Conservation (phyloP, 768 basidiomycete species). For the Grammothele lineata region DNA sequence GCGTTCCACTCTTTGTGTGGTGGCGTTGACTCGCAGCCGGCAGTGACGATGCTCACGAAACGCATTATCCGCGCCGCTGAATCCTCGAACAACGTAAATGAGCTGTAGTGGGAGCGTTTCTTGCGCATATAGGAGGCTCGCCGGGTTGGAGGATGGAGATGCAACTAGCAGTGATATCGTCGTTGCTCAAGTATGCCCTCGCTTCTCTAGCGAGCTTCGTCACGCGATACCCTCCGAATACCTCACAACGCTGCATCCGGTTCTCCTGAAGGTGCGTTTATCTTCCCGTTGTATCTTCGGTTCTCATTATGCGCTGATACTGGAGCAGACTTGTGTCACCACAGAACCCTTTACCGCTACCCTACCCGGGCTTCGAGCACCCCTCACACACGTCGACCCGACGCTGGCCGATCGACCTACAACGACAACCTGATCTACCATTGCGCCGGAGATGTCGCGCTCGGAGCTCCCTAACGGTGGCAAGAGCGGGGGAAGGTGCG, state of each 20-base stretch:
- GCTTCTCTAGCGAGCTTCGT: constrained; percentile 57
- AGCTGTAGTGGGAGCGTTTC: no score
- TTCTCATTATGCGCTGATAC: not conserved
- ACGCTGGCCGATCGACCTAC: constrained; percentile 55
- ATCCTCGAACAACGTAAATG: constrained; percentile 47
- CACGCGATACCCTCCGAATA: constrained; percentile 58
- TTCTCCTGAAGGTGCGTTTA: constrained; percentile 55
- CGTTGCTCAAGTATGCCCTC: constrained; percentile 39
- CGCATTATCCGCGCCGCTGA: constrained; percentile 53
- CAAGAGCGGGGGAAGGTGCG: constrained; percentile 66
- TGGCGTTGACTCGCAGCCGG: constrained; percentile 8
- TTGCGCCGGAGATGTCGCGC: constrained; percentile 72
- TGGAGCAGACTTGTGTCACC: constrained; percentile 52
- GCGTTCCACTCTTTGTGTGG: not conserved
- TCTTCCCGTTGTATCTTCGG: not conserved
- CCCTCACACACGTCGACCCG: constrained; percentile 64
- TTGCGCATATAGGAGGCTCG: no score
- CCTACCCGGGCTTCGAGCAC: constrained; percentile 52
- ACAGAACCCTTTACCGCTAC: constrained; percentile 51
- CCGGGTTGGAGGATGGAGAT: not conserved
- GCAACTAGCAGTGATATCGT: no score
- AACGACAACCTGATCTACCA: constrained; percentile 84
- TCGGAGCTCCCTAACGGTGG: constrained; percentile 62
- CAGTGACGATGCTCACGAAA: constrained; percentile 65
- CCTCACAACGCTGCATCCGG: constrained; percentile 67